Conservation (phyloP, 768 basidiomycete genomes). For the Lentinula lateritia region DNA sequence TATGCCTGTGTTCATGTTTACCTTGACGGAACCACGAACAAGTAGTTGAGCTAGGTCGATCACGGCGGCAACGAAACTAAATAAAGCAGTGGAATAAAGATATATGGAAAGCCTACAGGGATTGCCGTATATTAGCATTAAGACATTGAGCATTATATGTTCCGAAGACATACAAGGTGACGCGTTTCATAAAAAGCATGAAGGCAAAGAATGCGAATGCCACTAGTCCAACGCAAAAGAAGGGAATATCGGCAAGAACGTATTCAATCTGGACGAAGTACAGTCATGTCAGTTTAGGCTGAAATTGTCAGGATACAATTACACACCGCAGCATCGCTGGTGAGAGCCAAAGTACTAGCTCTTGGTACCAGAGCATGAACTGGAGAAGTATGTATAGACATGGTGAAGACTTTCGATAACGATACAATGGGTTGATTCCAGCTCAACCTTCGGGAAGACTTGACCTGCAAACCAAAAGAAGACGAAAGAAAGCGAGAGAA, state of each 20-base stretch:
- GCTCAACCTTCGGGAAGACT: slow-evolving; percentile 5
- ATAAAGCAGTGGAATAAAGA: slow-evolving; percentile 51
- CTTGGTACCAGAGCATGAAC: background rate
- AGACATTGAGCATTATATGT: background rate
- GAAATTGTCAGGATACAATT: background rate
- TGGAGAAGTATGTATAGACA: background rate
- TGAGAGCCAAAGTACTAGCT: slow-evolving; percentile 26
- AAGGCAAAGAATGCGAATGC: slow-evolving; percentile 56
- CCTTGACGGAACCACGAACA: slow-evolving; percentile 24
- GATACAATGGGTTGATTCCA: slow-evolving; percentile 3
- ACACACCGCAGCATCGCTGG: slow-evolving; percentile 40
- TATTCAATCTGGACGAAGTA: slow-evolving; percentile 38
- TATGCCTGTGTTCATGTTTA: slow-evolving; percentile 16
- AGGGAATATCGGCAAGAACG: slow-evolving; percentile 60
- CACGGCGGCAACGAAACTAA: slow-evolving; percentile 57
- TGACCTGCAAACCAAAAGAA: slow-evolving; percentile 5
- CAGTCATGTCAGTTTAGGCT: background rate
- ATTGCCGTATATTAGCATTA: background rate
- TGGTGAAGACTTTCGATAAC: background rate
- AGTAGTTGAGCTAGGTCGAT: slow-evolving; percentile 59
- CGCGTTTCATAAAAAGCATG: slow-evolving; percentile 45
- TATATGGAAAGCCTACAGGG: slow-evolving; percentile 36
- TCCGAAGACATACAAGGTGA: slow-evolving; percentile 38
- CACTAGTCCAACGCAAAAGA: slow-evolving; percentile 62
- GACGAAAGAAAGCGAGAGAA: background rate